A percentile compares a stretch with the other conserved stretches of the same genome.
Conservation (phyloP, 306 rosid species). For the Neltuma alba region DNA sequence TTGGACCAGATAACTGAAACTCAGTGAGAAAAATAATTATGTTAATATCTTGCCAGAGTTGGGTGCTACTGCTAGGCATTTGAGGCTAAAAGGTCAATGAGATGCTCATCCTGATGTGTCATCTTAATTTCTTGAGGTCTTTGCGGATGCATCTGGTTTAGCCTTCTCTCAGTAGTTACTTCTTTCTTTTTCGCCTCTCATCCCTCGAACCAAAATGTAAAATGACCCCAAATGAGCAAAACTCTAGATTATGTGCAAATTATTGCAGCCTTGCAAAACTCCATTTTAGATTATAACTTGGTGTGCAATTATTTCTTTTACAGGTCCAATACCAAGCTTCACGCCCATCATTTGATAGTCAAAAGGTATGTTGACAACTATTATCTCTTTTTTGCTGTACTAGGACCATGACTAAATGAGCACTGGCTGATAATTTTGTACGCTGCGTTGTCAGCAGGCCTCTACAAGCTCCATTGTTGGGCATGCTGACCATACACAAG, state of each 20-base stretch:
- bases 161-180: background rate
- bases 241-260: background rate
- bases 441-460: background rate
- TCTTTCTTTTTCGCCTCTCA: background rate
- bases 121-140: background rate
- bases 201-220: background rate
- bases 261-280: background rate
- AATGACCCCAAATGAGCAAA: background rate
- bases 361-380: background rate
- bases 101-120: background rate
- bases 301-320: background rate
- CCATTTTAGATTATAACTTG: background rate
- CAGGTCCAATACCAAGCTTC: conserved; percentile 8
- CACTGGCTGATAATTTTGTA: background rate
- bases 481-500: background rate
- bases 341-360: background rate
- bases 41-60: background rate
- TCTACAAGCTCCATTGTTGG: background rate
- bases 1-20: background rate
- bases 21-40: background rate
- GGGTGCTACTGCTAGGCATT: background rate
- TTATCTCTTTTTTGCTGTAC: background rate
- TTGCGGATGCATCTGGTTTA: background rate
- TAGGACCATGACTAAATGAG: background rate
- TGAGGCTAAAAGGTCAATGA: background rate